Percentiles rank a stretch among this genome's conserved stretches.
phyloP scores from a whole-genome alignment of 345 rosid species.

The Fremontodendron californicum region DNA sequence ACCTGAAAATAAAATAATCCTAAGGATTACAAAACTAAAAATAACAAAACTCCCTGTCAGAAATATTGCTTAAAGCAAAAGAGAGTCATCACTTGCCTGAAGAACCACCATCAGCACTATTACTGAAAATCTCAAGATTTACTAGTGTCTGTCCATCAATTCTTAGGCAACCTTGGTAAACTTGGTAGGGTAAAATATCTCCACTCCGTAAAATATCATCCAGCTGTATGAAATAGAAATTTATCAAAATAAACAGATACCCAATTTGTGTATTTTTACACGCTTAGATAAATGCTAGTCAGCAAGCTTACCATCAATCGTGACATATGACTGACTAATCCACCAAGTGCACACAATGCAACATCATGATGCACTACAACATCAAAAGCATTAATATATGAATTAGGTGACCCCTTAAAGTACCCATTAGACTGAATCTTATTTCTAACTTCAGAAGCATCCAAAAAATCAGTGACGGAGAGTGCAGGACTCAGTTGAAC shows the following conservation, averaged over 20 bases:
- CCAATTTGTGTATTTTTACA: background rate
- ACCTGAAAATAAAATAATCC: constrained; percentile 43
- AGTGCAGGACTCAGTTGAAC: constrained; percentile 57
- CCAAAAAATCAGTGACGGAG: constrained; percentile 43
- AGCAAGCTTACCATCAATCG: constrained; percentile 71
- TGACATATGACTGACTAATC: constrained; percentile 68
- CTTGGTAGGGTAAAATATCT: constrained; percentile 74
- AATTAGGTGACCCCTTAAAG: constrained; percentile 56
- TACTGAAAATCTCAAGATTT: constrained; percentile 84
- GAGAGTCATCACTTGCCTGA: constrained; percentile 47
- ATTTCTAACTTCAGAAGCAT: constrained; percentile 63
- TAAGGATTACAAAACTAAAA: background rate
- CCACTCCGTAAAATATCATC: constrained; percentile 73
- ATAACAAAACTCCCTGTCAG: background rate
- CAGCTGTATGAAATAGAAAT: constrained; percentile 40
- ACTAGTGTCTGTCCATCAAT: constrained; percentile 93
- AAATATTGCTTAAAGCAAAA: constrained; percentile 9
- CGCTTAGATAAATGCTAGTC: constrained; percentile 2
- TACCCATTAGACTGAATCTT: constrained; percentile 62
- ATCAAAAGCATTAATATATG: constrained; percentile 48
- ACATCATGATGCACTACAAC: constrained; percentile 43
- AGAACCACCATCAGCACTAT: constrained; percentile 73
- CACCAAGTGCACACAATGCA: constrained; percentile 72
- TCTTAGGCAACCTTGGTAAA: constrained; percentile 75
- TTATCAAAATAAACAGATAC: constrained; percentile 4